Evolutionary conservation across 2,329 filamentous ascomycete genomes (phyloP).

Genomic region (Exophiala alcalophila): DNA sequence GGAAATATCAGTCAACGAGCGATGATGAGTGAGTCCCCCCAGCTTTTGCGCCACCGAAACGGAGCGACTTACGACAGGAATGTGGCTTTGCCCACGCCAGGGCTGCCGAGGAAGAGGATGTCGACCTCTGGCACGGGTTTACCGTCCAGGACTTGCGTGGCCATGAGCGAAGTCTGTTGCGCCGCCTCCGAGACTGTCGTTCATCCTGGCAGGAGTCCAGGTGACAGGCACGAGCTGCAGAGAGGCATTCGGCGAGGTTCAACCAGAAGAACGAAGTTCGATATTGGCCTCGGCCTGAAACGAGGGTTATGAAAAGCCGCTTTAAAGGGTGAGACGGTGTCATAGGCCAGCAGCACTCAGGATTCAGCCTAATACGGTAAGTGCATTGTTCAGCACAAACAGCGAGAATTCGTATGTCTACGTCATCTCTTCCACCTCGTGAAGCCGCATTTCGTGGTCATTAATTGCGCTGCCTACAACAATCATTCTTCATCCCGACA

Average conservation of each 20-base stretch:
- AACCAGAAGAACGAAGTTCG: not conserved
- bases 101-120: constrained; percentile 58
- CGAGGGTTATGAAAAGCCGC: too few species aligned
- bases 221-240: too few species aligned
- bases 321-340: too few species aligned
- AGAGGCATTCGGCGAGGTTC: not conserved
- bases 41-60: too few species aligned
- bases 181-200: not conserved
- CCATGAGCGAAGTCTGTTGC: constrained; percentile 4
- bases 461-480: constrained; percentile 14
- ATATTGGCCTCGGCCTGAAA: constrained; percentile 12
- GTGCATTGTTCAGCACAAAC: too few species aligned
- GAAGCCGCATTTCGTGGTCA: not conserved
- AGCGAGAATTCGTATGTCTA: not conserved
- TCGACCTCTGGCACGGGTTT: constrained; percentile 34
- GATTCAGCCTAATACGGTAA: too few species aligned
- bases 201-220: not conserved
- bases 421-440: constrained; percentile 6
- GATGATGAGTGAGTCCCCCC: too few species aligned
- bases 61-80: constrained; percentile 44
- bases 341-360: too few species aligned
- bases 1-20: constrained; percentile 17
- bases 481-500: not conserved
- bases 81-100: constrained; percentile 60
- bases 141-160: constrained; percentile 10